Percentiles rank a stretch among this genome's conserved stretches.
These are phyloP conservation scores for Venturia oleaginea DNA, from an alignment of 2,329 filamentous ascomycete genomes.

Conservation along the genomic window DNA sequence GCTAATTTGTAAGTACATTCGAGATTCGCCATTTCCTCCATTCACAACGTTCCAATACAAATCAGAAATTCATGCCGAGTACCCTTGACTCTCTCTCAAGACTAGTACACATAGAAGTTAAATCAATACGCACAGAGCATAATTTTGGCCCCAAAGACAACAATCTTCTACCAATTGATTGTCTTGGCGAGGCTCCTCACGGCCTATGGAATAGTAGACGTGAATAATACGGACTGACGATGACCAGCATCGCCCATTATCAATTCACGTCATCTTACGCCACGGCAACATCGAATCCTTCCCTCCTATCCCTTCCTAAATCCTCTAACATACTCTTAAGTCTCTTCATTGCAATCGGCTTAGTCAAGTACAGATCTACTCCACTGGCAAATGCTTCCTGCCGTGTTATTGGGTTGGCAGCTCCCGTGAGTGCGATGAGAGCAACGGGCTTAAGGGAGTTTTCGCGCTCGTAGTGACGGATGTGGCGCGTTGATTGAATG, in stretches of 20 bases:
- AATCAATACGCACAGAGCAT: too few relatives aligned
- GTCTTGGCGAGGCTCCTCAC: too few relatives aligned
- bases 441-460: background rate
- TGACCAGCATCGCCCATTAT: background rate
- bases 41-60: too few relatives aligned
- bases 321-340: conserved; percentile 16
- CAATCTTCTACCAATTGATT: too few relatives aligned
- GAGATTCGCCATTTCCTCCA: too few relatives aligned
- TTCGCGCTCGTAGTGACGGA: conserved; percentile 26
- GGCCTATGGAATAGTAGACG: too few relatives aligned
- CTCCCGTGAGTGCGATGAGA: conserved; percentile 24
- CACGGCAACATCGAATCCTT: background rate
- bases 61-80: too few relatives aligned
- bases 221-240: background rate
- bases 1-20: too few relatives aligned
- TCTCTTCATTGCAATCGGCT: conserved; percentile 24
- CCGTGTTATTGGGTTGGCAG: conserved; percentile 21
- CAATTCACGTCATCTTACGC: background rate
- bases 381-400: conserved; percentile 24
- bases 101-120: too few relatives aligned
- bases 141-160: too few relatives aligned
- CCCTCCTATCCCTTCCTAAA: background rate
- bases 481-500: conserved; percentile 35
- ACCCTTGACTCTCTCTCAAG: too few relatives aligned
- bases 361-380: conserved; percentile 25